Percentiles rank a stretch among this genome's conserved stretches.
phyloP scores from a whole-genome alignment of 306 rosid genomes.

The Glycine soja region DNA sequence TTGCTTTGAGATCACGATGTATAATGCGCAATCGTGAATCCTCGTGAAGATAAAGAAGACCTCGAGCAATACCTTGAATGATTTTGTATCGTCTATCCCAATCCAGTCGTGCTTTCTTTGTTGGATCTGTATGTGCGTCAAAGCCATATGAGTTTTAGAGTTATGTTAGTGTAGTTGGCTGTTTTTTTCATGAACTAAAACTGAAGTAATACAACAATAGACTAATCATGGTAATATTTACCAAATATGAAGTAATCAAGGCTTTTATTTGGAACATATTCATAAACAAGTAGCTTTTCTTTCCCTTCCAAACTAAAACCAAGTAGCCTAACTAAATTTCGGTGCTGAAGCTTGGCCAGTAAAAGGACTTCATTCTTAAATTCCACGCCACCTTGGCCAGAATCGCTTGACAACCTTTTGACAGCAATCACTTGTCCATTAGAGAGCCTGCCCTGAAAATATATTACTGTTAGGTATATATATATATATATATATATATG shows the following conservation, averaged over 20 bases:
- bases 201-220: background rate
- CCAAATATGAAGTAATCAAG: slow-evolving; percentile 14
- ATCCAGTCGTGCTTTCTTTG: slow-evolving; percentile 18
- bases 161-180: background rate
- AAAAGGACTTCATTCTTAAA: slow-evolving; percentile 22
- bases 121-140: slow-evolving; percentile 34
- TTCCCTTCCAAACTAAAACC: background rate
- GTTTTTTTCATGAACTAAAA: background rate
- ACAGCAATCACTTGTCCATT: slow-evolving; percentile 52
- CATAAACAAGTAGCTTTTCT: background rate
- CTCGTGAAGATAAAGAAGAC: slow-evolving; percentile 24
- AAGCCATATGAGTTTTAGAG: background rate
- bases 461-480: background rate
- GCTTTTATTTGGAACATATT: background rate
- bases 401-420: slow-evolving; percentile 45
- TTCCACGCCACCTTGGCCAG: slow-evolving; percentile 40
- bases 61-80: slow-evolving; percentile 36
- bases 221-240: background rate
- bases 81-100: slow-evolving; percentile 46
- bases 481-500: too few species aligned
- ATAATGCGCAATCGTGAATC: background rate
- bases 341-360: background rate
- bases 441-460: slow-evolving; percentile 41
- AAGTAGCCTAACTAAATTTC: slow-evolving; percentile 3
- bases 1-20: slow-evolving; percentile 14